phyloP scores from a whole-genome alignment of 78 protist species.

The Creolimax fragrantissima region DNA sequence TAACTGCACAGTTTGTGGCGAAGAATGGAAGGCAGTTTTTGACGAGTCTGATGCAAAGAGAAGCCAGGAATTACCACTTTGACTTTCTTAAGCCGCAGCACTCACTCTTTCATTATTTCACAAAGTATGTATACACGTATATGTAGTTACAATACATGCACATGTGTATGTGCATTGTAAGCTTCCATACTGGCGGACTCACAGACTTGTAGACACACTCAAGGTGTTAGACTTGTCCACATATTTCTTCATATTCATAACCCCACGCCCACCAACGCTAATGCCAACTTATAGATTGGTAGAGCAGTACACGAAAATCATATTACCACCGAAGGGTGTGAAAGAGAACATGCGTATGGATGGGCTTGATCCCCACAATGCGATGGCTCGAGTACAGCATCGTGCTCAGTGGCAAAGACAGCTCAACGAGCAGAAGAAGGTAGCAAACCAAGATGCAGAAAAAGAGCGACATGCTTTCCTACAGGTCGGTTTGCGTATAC shows the following conservation, averaged over 20 bases:
- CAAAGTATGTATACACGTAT: neutral
- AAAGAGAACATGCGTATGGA: neutral
- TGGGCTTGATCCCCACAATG: neutral
- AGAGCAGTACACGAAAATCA: neutral
- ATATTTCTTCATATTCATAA: no score
- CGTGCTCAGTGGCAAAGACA: neutral
- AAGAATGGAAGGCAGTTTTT: constrained; percentile 4
- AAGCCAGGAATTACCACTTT: constrained; percentile 5
- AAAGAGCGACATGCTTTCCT: neutral
- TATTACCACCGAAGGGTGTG: neutral
- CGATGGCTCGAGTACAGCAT: neutral
- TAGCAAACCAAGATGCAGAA: neutral
- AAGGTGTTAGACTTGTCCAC: no score
- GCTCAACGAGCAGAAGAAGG: neutral
- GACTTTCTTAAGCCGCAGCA: constrained; percentile 21
- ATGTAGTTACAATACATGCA: no score
- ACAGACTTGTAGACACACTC: no score
- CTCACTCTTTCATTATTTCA: neutral
- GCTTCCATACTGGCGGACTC: no score
- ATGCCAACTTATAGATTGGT: neutral
- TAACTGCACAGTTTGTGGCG: constrained; percentile 33
- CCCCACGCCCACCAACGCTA: no score
- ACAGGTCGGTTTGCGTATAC: neutral
- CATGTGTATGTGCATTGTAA: no score
- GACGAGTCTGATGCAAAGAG: neutral